Percentiles rank a stretch among this genome's conserved stretches.
These are phyloP conservation scores for Volvariella surrecta DNA, from an alignment of 1,284 basidiomycete species.

Conservation along the genomic window DNA sequence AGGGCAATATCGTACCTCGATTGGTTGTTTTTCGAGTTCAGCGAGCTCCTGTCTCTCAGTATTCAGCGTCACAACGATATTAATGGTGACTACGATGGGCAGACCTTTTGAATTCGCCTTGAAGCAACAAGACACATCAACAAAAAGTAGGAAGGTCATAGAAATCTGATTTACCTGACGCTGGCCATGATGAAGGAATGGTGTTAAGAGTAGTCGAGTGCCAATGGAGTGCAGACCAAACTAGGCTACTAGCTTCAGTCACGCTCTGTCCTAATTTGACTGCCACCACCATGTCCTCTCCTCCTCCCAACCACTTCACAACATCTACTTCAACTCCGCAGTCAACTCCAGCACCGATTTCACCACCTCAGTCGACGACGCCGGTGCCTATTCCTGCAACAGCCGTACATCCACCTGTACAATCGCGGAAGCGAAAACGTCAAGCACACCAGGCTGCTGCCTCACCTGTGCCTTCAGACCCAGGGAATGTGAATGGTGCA, in stretches of 20 bases:
- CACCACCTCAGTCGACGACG: constrained; percentile 1
- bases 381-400: background rate
- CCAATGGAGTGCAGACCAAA: background rate
- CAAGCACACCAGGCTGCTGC: constrained; percentile 24
- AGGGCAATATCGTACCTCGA: constrained; percentile 37
- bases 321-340: background rate
- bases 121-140: constrained; percentile 7
- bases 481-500: constrained; percentile 20
- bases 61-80: constrained; percentile 11
- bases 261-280: constrained; percentile 3
- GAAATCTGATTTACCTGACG: constrained; percentile 37
- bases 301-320: constrained; percentile 5
- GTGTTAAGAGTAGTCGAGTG: background rate
- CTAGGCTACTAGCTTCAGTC: constrained; percentile 2
- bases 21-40: constrained; percentile 49
- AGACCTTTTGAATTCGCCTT: constrained; percentile 67
- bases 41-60: constrained; percentile 45
- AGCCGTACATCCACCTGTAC: constrained; percentile 6
- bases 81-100: constrained; percentile 5
- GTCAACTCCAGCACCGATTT: background rate
- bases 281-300: constrained; percentile 1
- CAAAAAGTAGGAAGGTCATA: constrained; percentile 8
- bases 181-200: constrained; percentile 39
- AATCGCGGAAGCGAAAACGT: constrained; percentile 33
- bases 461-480: constrained; percentile 38